Evolutionary conservation across 75 land plant genomes (phyloP).

Genomic region (Picea sitchensis): DNA sequence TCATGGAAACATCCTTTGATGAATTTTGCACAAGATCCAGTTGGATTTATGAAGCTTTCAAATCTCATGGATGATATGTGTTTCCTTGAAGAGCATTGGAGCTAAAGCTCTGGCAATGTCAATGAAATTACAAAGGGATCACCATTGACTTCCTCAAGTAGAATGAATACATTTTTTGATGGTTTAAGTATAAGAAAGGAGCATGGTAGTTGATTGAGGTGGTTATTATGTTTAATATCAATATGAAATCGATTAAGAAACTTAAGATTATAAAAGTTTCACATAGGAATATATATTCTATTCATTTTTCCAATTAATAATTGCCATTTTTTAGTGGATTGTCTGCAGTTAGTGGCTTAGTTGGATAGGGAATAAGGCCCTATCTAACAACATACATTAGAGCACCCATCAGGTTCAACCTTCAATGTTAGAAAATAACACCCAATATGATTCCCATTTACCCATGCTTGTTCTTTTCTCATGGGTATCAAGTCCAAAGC

Average conservation of each 20-base stretch:
- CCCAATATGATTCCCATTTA: slow-evolving; percentile 5
- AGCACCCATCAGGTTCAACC: slow-evolving; percentile 24
- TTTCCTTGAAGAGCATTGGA: slow-evolving; percentile 41
- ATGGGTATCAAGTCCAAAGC: slow-evolving; percentile 39
- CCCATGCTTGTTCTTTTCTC: slow-evolving; percentile 58
- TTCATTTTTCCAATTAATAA: too few species aligned
- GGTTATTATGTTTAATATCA: too few species aligned
- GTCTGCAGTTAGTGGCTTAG: slow-evolving; percentile 12
- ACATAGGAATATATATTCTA: too few species aligned
- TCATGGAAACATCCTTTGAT: slow-evolving; percentile 24
- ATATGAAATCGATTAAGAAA: too few species aligned
- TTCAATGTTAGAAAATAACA: slow-evolving; percentile 20
- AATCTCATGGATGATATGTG: slow-evolving; percentile 20
- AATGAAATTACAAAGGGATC: slow-evolving; percentile 11
- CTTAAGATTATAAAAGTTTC: too few species aligned
- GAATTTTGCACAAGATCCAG: slow-evolving; percentile 30
- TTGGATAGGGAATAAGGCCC: slow-evolving; percentile 17
- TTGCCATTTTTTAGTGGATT: slow-evolving; percentile 13
- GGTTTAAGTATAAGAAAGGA: slow-evolving; percentile 18
- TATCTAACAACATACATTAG: slow-evolving; percentile 17
- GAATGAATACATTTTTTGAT: slow-evolving; percentile 11
- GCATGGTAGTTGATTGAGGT: slow-evolving; percentile 17
- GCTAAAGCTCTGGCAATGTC: too few species aligned
- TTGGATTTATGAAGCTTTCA: slow-evolving; percentile 36
- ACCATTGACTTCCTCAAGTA: slow-evolving; percentile 23